Base-by-base conservation (phyloP, 2,329 filamentous ascomycete species). In the Pestalotiopsis sp. region DNA sequence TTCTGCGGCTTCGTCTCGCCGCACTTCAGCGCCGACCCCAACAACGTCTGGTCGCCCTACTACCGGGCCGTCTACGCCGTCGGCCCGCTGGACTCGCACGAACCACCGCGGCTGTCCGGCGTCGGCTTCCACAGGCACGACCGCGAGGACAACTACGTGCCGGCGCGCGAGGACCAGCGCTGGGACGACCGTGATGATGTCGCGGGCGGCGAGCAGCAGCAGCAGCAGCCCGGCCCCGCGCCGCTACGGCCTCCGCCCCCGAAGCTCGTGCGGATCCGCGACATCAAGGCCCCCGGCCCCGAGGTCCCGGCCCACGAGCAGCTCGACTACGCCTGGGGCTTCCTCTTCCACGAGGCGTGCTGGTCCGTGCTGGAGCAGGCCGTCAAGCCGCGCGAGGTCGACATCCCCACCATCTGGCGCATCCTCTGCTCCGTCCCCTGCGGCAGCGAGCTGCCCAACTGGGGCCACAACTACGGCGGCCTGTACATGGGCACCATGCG, bases 401-500 rank as follows among this genome's bases (percentile, higher is more conserved):
- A 75, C 66, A n/a, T 76, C 14, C 68, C 67, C 22, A 57, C 68
- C 22, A 70, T 76, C 14, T 75, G 74, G 73, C 69, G 73, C 7
- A 67, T 76, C 26, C 62, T 76, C 35, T 67, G 69, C 24, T 75
- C 73, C 10, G 70, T 75, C 14, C 72, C 73, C 6, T 72, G 70
- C 65, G 68, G 67, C 6, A 69, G 63, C 38, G 66, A 68, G 10
- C 44, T 75, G 61, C 73, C 72, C 10, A 71, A 73, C 55, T 75
- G 72, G 74, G 73, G 72, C 20, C 73, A 75, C 48, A 74, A 71
- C 60, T 75, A 73, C 56, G 73, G 73, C 22, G 72, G 73, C 3
- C 66, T 74, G 22, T 75, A 73, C 65, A 58, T 68, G 22, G 65
- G 65, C 17, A 67, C 63, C 26, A 64, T 66, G 40, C 65, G 66